A percentile compares a stretch with the other conserved stretches of the same genome.
These are phyloP conservation scores for Thermochaetoides thermophila DNA, from an alignment of 495 filamentous ascomycete genomes.

Conservation along the genomic window DNA sequence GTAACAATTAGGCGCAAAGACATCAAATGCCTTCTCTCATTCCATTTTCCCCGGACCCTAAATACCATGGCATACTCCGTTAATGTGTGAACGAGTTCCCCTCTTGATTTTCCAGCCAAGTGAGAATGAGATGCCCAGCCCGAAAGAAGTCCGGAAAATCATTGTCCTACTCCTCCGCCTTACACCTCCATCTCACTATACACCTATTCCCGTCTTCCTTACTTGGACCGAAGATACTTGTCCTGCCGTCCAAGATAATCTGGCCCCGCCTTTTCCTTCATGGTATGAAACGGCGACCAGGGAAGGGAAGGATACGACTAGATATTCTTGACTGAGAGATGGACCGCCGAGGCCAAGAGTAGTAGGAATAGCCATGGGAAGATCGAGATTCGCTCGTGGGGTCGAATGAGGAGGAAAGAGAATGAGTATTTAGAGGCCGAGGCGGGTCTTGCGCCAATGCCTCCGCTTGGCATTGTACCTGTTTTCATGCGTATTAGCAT, in stretches of 20 bases:
- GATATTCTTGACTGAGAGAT: background rate
- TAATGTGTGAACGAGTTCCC: constrained; percentile 5
- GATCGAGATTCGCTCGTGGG: constrained; percentile 9
- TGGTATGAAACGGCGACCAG: no score
- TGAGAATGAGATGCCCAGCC: constrained; percentile 8
- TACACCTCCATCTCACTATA: background rate
- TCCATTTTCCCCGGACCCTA: constrained; percentile 14
- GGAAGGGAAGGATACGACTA: background rate
- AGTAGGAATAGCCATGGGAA: constrained; percentile 6
- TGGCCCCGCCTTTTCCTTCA: no score
- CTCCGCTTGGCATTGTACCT: constrained; percentile 99
- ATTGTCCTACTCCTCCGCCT: constrained; percentile 1
- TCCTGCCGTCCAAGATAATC: no score
- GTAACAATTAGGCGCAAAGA: background rate
- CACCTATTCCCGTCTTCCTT: background rate
- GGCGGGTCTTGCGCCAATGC: constrained; percentile 99
- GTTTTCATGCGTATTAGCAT: constrained; percentile 7
- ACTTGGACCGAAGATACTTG: no score
- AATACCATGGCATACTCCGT: constrained; percentile 11
- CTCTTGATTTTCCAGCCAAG: constrained; percentile 6
- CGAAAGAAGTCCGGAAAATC: constrained; percentile 4
- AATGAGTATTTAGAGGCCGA: constrained; percentile 67
- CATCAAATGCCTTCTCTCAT: constrained; percentile 7
- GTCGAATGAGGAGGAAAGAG: constrained; percentile 16
- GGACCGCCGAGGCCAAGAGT: background rate